Base-by-base conservation (phyloP, 805 yeast species). In the Cyberlindnera suaveolens region DNA sequence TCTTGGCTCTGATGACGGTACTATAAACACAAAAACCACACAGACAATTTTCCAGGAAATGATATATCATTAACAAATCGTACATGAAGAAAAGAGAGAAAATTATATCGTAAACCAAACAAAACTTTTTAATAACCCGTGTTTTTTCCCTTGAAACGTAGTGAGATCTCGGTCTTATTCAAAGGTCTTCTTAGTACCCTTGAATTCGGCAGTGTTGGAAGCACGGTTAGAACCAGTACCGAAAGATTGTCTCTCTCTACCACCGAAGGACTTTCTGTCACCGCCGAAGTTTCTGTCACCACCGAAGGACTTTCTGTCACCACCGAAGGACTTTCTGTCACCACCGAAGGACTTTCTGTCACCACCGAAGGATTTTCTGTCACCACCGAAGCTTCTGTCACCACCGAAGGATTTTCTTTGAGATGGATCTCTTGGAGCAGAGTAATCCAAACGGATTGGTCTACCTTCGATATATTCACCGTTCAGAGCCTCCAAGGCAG, bases 361-460 rank as follows among this genome's bases (percentile, higher is more conserved):
- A 50, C 73, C 70, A 41, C 69, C 63, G 35, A 57, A 60, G 57
- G 63, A 56, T 47, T 50, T 53, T 45, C 66, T 57, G 47, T 61
- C 57, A 49, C 64, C 66, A 45, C 71, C 68, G 35, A 48, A 47
- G 27, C 64, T 63, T 46, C 69, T 64, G 43, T 67, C 63, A 49
- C 72, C 58, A 41, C 58, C 56, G 35, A 51, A 53, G 31, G 56
- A 42, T 39, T 43, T 43, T 48, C 56, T 65, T 42, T 66, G 62
- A 39, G 59, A 64, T 65, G 50, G 50, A 52, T 84, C 89, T 66
- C 83, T 85, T 67, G 99, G 98, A 44, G 96, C 79, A 41, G 96
- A 86, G 78, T 66, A 93, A 71, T 93, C 99, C 55, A 93, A 76
- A 77, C 99, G 85, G 60, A 93, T 85, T 49, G 96, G 79, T 74